Conservation (phyloP, 805 yeast species). For the Hagleromyces aurorensis region DNA sequence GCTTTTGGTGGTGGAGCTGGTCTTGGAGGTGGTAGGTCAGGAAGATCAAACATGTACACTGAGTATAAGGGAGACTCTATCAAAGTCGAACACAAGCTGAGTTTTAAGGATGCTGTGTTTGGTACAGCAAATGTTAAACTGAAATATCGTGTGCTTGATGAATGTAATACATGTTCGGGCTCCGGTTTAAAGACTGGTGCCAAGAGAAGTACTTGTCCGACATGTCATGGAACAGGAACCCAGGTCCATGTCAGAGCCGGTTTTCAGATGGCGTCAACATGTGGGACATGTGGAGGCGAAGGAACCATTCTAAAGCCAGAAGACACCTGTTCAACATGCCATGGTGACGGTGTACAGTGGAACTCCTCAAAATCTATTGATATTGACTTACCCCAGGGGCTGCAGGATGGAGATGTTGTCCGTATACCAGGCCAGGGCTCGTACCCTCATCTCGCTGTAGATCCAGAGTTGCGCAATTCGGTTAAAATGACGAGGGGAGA, state of each 20-base stretch:
- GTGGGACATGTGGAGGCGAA: slow-evolving; percentile 78
- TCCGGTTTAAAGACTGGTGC: slow-evolving; percentile 71
- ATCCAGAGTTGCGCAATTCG: slow-evolving; percentile 39
- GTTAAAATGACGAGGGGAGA: slow-evolving; percentile 76
- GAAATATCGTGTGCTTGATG: slow-evolving; percentile 63
- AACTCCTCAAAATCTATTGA: slow-evolving; percentile 61
- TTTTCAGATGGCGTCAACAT: slow-evolving; percentile 93
- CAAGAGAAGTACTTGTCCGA: slow-evolving; percentile 66
- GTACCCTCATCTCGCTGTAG: slow-evolving; percentile 70
- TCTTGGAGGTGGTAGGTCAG: slow-evolving; percentile 21
- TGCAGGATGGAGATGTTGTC: slow-evolving; percentile 77
- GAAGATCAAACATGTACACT: slow-evolving; percentile 35
- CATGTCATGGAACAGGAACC: slow-evolving; percentile 93
- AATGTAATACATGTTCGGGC: slow-evolving; percentile 76
- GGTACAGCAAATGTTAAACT: slow-evolving; percentile 61
- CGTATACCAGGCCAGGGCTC: slow-evolving; percentile 87
- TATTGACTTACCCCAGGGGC: slow-evolving; percentile 82
- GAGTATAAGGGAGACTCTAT: slow-evolving; percentile 86
- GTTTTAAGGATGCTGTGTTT: slow-evolving; percentile 80
- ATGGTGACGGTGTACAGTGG: slow-evolving; percentile 74
- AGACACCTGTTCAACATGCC: slow-evolving; percentile 74
- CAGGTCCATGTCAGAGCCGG: slow-evolving; percentile 84
- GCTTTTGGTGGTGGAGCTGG: slow-evolving; percentile 40
- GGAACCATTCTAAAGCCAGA: slow-evolving; percentile 67
- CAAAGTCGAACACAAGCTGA: slow-evolving; percentile 65